Percentiles rank a stretch among this genome's conserved stretches.
phyloP scores from a whole-genome alignment of 441 rosid species.

The Euphorbia schlechtendalii region DNA sequence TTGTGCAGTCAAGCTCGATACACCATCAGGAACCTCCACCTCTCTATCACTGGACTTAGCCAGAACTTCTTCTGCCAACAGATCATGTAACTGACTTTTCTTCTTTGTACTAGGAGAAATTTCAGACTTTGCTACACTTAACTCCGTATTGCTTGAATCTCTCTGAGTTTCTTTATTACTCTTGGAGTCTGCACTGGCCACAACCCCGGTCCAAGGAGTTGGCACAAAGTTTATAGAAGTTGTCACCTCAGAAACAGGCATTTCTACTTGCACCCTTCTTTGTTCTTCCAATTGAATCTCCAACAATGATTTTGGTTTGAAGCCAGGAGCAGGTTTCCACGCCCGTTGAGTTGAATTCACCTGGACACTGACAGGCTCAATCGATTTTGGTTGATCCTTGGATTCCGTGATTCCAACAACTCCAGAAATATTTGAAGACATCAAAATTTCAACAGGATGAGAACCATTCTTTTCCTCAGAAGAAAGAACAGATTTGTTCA shows the following conservation, averaged over 20 bases:
- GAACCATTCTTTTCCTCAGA: conserved; percentile 30
- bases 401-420: conserved; percentile 27
- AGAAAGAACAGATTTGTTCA: too few relatives aligned
- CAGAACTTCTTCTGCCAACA: conserved; percentile 57
- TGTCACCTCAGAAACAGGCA: conserved; percentile 46
- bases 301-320: conserved; percentile 85
- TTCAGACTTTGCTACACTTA: conserved; percentile 39
- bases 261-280: conserved; percentile 55
- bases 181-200: conserved; percentile 49
- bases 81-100: conserved; percentile 70
- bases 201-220: conserved; percentile 78
- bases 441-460: conserved; percentile 24
- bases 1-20: conserved; percentile 24
- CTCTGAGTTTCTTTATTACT: conserved; percentile 36
- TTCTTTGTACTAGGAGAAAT: conserved; percentile 37
- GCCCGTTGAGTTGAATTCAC: conserved; percentile 51
- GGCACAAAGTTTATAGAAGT: conserved; percentile 37
- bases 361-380: conserved; percentile 29
- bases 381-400: conserved; percentile 27
- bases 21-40: conserved; percentile 34
- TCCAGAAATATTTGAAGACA: conserved; percentile 22
- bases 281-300: conserved; percentile 97
- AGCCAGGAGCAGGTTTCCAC: conserved; percentile 99
- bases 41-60: conserved; percentile 50
- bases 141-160: conserved; percentile 35